Conservation (phyloP, 2,329 filamentous ascomycete genomes). For the Hortaea sp. region DNA sequence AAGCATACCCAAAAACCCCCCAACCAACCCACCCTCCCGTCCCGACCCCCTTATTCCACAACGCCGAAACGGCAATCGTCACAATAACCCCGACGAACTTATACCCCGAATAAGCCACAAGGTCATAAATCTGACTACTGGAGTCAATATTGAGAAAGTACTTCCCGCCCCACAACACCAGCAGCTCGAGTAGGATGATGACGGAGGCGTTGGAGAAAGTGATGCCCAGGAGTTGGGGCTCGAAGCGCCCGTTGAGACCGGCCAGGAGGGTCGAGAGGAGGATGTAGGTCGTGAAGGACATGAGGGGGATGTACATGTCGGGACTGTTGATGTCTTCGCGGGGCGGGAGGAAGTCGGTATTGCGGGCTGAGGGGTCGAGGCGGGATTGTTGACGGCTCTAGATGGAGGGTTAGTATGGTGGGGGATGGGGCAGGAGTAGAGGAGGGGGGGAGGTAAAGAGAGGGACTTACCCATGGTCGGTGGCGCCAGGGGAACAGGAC, state of each 20-base stretch:
- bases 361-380: slow-evolving; percentile 40
- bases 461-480: slow-evolving; percentile 64
- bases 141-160: slow-evolving; percentile 92
- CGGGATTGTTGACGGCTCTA: slow-evolving; percentile 65
- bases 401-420: too few relatives aligned
- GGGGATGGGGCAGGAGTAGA: too few relatives aligned
- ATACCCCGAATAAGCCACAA: slow-evolving; percentile 94
- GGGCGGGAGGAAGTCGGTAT: slow-evolving; percentile 72
- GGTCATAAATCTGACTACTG: slow-evolving; percentile 82
- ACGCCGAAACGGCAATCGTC: slow-evolving; percentile 70
- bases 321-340: slow-evolving; percentile 88
- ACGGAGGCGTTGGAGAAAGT: slow-evolving; percentile 76
- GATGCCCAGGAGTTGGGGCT: slow-evolving; percentile 84
- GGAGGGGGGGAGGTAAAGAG: too few relatives aligned
- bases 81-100: slow-evolving; percentile 97
- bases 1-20: slow-evolving; percentile 83
- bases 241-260: slow-evolving; percentile 80
- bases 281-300: slow-evolving; percentile 97
- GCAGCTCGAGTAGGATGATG: slow-evolving; percentile 76
- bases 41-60: slow-evolving; percentile 66
- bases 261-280: slow-evolving; percentile 84
- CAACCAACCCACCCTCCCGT: slow-evolving; percentile 84
- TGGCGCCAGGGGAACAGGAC: slow-evolving; percentile 97
- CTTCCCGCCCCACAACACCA: slow-evolving; percentile 83
- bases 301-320: slow-evolving; percentile 98